Conservation (phyloP, 106 monocot species). For the Acorus gramineus region DNA sequence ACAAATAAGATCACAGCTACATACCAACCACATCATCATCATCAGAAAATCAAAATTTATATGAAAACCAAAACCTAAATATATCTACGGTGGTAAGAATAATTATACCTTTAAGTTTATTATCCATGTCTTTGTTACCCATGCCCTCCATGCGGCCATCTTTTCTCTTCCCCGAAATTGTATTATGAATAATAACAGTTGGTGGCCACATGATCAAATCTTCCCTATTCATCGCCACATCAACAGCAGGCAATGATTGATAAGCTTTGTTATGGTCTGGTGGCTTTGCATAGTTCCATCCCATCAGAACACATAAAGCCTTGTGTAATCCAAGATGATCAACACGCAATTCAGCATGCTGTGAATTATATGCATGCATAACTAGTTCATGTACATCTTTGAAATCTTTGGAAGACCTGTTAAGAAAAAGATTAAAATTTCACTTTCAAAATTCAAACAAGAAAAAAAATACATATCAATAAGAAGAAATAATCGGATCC, state of each 20-base stretch:
- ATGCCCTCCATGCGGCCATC: slow-evolving; percentile 83
- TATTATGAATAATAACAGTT: slow-evolving; percentile 73
- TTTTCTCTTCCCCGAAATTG: slow-evolving; percentile 61
- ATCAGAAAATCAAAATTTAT: not conserved
- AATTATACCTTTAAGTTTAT: slow-evolving; percentile 74
- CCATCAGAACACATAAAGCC: slow-evolving; percentile 91
- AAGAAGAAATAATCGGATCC: not conserved
- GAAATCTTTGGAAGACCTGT: slow-evolving; percentile 83
- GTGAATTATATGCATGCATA: slow-evolving; percentile 66
- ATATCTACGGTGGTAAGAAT: not conserved
- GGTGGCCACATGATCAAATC: slow-evolving; percentile 96
- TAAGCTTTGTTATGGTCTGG: slow-evolving; percentile 80
- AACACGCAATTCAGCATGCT: slow-evolving; percentile 47
- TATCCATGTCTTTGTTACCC: slow-evolving; percentile 94
- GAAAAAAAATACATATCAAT: slow-evolving; percentile 2
- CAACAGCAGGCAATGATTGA: slow-evolving; percentile 54
- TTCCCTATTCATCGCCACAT: slow-evolving; percentile 63
- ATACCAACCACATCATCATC: not conserved
- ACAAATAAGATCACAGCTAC: too few relatives aligned
- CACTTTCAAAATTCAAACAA: slow-evolving; percentile 8
- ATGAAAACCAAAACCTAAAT: not conserved
- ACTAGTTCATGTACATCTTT: slow-evolving; percentile 64
- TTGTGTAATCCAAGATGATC: slow-evolving; percentile 98
- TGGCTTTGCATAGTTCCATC: slow-evolving; percentile 63
- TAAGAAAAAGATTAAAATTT: too few relatives aligned